Conservation (phyloP, 1,284 basidiomycete species). For the Takashimella tepidaria region DNA sequence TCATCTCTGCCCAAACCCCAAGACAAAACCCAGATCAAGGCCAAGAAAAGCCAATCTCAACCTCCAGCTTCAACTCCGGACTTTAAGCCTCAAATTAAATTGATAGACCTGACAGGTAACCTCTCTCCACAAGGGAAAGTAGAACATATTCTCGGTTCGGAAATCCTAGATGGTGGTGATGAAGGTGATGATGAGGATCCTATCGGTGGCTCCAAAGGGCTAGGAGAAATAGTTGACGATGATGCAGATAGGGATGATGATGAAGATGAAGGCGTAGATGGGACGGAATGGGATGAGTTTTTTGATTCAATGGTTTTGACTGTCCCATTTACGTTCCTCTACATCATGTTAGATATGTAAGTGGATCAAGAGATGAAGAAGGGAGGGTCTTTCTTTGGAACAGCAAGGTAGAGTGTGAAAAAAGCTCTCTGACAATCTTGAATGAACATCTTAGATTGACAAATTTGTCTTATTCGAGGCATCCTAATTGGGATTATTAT, state of each 20-base stretch:
- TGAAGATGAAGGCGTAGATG: slow-evolving; percentile 15
- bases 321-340: slow-evolving; percentile 44
- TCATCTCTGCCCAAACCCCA: neutral
- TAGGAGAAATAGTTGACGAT: neutral
- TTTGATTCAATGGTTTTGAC: slow-evolving; percentile 41
- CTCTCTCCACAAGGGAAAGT: slow-evolving; percentile 9
- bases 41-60: slow-evolving; percentile 8
- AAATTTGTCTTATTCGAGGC: slow-evolving; percentile 12
- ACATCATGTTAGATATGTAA: slow-evolving; percentile 44
- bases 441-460: too few relatives aligned
- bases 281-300: slow-evolving; percentile 41
- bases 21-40: neutral
- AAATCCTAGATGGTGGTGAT: slow-evolving; percentile 4
- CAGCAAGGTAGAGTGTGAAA: too few relatives aligned
- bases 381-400: neutral
- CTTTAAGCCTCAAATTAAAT: too few relatives aligned
- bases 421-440: too few relatives aligned
- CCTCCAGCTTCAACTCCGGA: slow-evolving; percentile 10
- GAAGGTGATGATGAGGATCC: neutral
- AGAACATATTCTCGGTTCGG: neutral
- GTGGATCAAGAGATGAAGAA: slow-evolving; percentile 6
- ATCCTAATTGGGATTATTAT: slow-evolving; percentile 6
- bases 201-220: too few relatives aligned
- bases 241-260: slow-evolving; percentile 4
- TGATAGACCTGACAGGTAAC: too few relatives aligned